Base-by-base conservation (phyloP, 805 yeast genomes). In the Ogataea minuta region DNA sequence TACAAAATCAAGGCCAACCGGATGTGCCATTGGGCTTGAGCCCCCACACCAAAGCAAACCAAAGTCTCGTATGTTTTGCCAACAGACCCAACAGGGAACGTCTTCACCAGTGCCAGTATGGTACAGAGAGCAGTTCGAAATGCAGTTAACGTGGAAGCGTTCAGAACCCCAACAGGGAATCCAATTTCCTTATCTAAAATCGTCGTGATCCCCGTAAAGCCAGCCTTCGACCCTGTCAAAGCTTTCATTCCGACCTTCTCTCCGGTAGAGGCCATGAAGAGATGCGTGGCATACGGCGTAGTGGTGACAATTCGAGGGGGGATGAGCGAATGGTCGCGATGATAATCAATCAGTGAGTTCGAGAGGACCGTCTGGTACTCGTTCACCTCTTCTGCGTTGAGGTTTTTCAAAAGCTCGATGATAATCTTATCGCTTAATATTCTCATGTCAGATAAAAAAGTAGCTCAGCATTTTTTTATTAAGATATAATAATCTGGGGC, bases 241-340 rank as follows among this genome's bases (percentile, higher is more conserved):
- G 80, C 73, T 59, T 81, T 81, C 50, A 81, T 63, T 8, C 87
- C 87, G 10, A 74, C 79, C 20, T 59, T 50, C 4, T 71, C 67
- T 11, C 77, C 77, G 4, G 74, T 66, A n/a, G 82, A 74, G 3
- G 84, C 83, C 87, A 81, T 81, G 57, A 77, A 78, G 21, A 81
- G 51, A 54, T 80, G 84, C 1, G 72, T 65, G 10, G 57, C 56
- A 45, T 64, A 59, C 31, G 68, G 55, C 48, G 74, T 57, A 20
- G 53, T 49, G 30, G 68, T 54, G 6, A 75, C 79, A 4, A 71
- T 74, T 50, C 86, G 60, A 27, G 71, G 76, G 3, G 86, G 86
- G 13, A 77, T 71, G 14, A 71, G 54, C 1, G 67, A 49, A 3
- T 74, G 75, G 46, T 74, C 69, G 2, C 56, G 23, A 10, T 68